Evolutionary conservation across 257 asterid genomes (phyloP).

Genomic region (Solanum arcanum): DNA sequence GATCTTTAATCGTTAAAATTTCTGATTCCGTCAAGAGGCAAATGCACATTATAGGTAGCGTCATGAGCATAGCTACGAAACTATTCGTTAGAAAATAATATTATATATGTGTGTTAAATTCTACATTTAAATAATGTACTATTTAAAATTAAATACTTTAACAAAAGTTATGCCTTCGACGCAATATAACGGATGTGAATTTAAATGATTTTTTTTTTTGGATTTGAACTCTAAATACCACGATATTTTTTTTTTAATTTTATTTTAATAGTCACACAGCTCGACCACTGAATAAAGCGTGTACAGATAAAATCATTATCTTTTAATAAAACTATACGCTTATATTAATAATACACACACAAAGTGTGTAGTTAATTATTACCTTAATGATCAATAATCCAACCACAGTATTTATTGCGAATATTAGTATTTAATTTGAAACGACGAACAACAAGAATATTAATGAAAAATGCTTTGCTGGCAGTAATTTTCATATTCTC

Average conservation of each 20-base stretch:
- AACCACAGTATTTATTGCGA: background rate
- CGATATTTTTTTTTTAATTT: too few species aligned
- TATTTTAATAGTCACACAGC: too few species aligned
- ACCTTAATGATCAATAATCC: background rate
- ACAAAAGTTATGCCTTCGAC: rapidly evolving
- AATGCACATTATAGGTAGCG: too few species aligned
- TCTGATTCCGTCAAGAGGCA: too few species aligned
- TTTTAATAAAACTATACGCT: background rate
- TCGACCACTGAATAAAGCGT: background rate
- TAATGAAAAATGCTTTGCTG: background rate
- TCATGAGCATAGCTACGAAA: too few species aligned
- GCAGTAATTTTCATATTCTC: background rate
- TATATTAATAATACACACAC: background rate
- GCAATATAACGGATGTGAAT: background rate
- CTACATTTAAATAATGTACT: too few species aligned
- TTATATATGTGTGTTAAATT: too few species aligned
- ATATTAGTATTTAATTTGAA: background rate
- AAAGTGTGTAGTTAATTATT: background rate
- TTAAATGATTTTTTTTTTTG: rapidly evolving
- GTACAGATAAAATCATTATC: background rate
- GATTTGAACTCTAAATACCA: background rate
- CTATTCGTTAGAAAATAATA: too few species aligned
- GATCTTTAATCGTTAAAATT: too few species aligned
- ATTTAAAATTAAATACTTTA: too few species aligned
- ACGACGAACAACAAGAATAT: background rate